These are phyloP conservation scores for Erigeron philadelphicus DNA, from an alignment of 140 eudicot species.

Conservation along the genomic window DNA sequence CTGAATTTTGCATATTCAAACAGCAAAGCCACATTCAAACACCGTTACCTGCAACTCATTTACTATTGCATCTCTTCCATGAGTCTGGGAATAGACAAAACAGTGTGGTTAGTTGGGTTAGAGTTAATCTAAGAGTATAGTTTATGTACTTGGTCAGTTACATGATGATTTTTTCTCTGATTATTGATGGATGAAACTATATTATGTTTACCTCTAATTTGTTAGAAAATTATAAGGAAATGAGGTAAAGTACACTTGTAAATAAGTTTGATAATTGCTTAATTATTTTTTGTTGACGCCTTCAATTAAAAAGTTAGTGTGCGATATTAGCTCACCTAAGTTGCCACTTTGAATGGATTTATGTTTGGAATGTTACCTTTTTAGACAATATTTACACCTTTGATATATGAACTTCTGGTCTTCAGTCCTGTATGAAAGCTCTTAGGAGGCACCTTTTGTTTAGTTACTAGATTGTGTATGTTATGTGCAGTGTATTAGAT, in stretches of 20 bases:
- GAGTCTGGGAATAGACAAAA: neutral
- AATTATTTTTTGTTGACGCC: neutral
- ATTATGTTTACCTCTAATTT: neutral
- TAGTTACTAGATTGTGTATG: constrained; percentile 1
- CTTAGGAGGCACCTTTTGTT: neutral
- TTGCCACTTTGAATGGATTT: neutral
- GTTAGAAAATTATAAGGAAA: neutral
- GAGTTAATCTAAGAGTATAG: neutral
- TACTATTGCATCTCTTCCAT: neutral
- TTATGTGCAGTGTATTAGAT: constrained; percentile 84
- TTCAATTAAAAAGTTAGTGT: neutral
- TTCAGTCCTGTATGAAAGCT: neutral
- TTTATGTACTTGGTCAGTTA: neutral
- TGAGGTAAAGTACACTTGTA: neutral
- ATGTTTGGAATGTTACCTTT: neutral
- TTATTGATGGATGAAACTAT: neutral
- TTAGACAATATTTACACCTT: neutral
- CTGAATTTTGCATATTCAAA: too few relatives aligned
- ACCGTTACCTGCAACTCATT: neutral
- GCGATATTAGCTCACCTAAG: neutral
- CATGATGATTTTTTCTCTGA: neutral
- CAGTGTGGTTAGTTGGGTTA: neutral
- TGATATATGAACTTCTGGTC: neutral
- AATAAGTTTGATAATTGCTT: neutral
- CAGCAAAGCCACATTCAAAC: too few relatives aligned